These are phyloP conservation scores for Didymella exigua DNA, from an alignment of 2,329 filamentous ascomycete genomes.

Conservation along the genomic window DNA sequence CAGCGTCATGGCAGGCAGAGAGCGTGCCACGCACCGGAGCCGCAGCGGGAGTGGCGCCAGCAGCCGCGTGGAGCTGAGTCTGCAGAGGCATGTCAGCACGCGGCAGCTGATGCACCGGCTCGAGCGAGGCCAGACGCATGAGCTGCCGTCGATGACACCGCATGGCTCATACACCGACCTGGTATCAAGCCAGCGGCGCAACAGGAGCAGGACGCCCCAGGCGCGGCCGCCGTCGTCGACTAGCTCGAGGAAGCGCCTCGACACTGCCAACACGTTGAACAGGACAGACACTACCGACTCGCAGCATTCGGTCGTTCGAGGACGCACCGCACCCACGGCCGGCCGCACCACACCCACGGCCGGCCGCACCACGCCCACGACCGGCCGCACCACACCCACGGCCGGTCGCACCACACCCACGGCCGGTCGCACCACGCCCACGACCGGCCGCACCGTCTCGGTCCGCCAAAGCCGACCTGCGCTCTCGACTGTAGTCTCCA, in stretches of 20 bases:
- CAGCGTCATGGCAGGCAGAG: conserved; percentile 88
- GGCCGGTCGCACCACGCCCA: conserved; percentile 23
- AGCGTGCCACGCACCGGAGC: conserved; percentile 66
- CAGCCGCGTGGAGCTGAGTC: conserved; percentile 48
- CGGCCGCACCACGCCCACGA: conserved; percentile 15
- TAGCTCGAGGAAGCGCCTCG: conserved; percentile 38
- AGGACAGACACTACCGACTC: conserved; percentile 28
- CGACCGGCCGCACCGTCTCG: conserved; percentile 29
- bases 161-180: conserved; percentile 43
- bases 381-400: no score
- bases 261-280: conserved; percentile 34
- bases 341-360: no score
- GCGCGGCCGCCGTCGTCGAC: conserved; percentile 37
- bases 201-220: conserved; percentile 39
- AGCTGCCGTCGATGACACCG: conserved; percentile 44
- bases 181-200: conserved; percentile 33
- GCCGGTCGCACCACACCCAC: conserved; percentile 20
- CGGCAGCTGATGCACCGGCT: conserved; percentile 45
- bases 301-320: conserved; percentile 23
- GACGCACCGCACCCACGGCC: background rate
- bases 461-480: conserved; percentile 36
- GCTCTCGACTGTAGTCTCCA: conserved; percentile 45
- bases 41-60: conserved; percentile 56
- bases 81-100: conserved; percentile 49
- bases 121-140: conserved; percentile 44